Conservation (phyloP, 495 filamentous ascomycete genomes). For the Sporormia fimetaria region DNA sequence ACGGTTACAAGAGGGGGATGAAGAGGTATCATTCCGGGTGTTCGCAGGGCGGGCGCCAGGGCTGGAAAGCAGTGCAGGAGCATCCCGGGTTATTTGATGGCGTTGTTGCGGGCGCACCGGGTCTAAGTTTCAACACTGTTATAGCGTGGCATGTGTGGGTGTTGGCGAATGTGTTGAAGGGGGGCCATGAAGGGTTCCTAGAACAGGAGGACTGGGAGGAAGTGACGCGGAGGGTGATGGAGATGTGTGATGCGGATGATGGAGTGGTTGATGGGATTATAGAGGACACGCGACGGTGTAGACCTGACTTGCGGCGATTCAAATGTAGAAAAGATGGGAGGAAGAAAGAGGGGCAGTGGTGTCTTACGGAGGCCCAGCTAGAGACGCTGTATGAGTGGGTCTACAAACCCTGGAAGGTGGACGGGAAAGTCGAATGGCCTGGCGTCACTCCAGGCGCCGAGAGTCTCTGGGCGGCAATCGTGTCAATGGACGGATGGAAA, state of each 20-base stretch:
- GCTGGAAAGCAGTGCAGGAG: conserved; percentile 8
- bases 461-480: no score
- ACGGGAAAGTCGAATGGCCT: neutral
- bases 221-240: conserved; percentile 1
- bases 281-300: conserved; percentile 4
- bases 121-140: neutral
- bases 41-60: conserved; percentile 9
- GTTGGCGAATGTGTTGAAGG: neutral
- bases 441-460: conserved; percentile 3
- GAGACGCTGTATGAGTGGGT: neutral
- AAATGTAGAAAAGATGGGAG: neutral
- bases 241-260: conserved; percentile 7
- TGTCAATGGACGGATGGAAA: no score
- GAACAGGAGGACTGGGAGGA: neutral
- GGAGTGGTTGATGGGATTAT: conserved; percentile 10
- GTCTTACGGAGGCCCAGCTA: neutral
- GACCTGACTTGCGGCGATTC: neutral
- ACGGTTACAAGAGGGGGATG: conserved; percentile 1
- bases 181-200: neutral
- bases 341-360: no score
- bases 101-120: conserved; percentile 8
- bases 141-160: neutral
- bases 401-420: neutral
- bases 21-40: conserved; percentile 11
- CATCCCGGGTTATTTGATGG: conserved; percentile 14